Evolutionary conservation across 2,329 filamentous ascomycete species (phyloP).

Genomic region (Pseudopyrenochaeta lycopersici): DNA sequence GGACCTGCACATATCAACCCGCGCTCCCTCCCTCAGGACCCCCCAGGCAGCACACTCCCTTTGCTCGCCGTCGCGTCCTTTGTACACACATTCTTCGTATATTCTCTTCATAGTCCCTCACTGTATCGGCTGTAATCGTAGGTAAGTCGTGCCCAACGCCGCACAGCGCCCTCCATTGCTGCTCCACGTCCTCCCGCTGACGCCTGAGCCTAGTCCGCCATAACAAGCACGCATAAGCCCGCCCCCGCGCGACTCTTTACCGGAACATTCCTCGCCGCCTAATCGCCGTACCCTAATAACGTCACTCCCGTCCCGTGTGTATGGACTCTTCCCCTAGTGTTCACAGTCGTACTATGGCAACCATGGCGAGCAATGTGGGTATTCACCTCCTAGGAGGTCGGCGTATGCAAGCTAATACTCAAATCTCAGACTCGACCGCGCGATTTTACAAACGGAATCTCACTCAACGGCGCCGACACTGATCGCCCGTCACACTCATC

Average conservation of each 20-base stretch:
- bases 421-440: slow-evolving; percentile 37
- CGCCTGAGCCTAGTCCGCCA: slow-evolving; percentile 43
- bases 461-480: slow-evolving; percentile 39
- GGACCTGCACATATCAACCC: slow-evolving; percentile 40
- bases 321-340: slow-evolving; percentile 27
- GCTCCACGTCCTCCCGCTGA: slow-evolving; percentile 36
- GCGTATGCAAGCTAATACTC: slow-evolving; percentile 7
- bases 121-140: slow-evolving; percentile 19
- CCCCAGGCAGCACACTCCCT: slow-evolving; percentile 28
- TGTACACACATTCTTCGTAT: slow-evolving; percentile 37
- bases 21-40: slow-evolving; percentile 21
- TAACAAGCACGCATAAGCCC: slow-evolving; percentile 33
- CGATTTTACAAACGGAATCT: slow-evolving; percentile 38
- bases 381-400: background rate
- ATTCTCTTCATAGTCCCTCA: slow-evolving; percentile 24
- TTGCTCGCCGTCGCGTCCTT: slow-evolving; percentile 32
- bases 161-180: background rate
- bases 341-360: slow-evolving; percentile 36
- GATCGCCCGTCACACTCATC: slow-evolving; percentile 38
- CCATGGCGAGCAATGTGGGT: slow-evolving; percentile 45
- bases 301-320: slow-evolving; percentile 11
- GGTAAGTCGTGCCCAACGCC: background rate
- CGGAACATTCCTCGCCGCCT: slow-evolving; percentile 10
- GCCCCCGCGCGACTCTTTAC: slow-evolving; percentile 25
- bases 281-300: slow-evolving; percentile 8